phyloP scores from a whole-genome alignment of 805 yeast species.

The Helenozyma rhizophorensis region DNA sequence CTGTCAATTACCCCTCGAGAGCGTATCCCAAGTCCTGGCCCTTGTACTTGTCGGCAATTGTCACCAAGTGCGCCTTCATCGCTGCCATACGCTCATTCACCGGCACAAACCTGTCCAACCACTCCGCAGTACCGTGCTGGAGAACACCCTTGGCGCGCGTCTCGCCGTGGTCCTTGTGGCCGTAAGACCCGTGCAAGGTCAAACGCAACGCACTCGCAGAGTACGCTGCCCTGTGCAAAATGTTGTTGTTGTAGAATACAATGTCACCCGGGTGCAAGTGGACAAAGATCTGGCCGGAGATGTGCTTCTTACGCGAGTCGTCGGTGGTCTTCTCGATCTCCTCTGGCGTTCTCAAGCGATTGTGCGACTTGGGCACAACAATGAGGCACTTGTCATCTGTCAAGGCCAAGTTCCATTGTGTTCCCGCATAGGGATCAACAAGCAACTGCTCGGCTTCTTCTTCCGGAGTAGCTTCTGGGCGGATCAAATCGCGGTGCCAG shows the following conservation, averaged over 20 bases:
- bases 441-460: conserved; percentile 40
- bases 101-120: conserved; percentile 38
- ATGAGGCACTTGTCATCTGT: conserved; percentile 44
- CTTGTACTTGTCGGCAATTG: conserved; percentile 26
- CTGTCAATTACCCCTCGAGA: conserved; percentile 26
- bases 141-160: conserved; percentile 47
- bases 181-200: conserved; percentile 50
- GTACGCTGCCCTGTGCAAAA: conserved; percentile 46
- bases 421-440: conserved; percentile 40
- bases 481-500: conserved; percentile 51
- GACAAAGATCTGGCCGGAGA: conserved; percentile 38
- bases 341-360: conserved; percentile 39
- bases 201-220: conserved; percentile 34
- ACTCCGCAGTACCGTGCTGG: conserved; percentile 48
- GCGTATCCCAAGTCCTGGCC: conserved; percentile 34
- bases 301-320: conserved; percentile 29
- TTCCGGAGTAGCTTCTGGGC: conserved; percentile 42
- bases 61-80: conserved; percentile 26
- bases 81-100: conserved; percentile 23
- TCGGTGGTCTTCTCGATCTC: conserved; percentile 39
- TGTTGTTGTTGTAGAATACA: conserved; percentile 47
- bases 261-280: conserved; percentile 46
- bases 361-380: conserved; percentile 47
- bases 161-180: conserved; percentile 38
- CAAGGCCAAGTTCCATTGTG: conserved; percentile 49